Conservation (phyloP, 768 basidiomycete species). For the Boletus sensibilis region DNA sequence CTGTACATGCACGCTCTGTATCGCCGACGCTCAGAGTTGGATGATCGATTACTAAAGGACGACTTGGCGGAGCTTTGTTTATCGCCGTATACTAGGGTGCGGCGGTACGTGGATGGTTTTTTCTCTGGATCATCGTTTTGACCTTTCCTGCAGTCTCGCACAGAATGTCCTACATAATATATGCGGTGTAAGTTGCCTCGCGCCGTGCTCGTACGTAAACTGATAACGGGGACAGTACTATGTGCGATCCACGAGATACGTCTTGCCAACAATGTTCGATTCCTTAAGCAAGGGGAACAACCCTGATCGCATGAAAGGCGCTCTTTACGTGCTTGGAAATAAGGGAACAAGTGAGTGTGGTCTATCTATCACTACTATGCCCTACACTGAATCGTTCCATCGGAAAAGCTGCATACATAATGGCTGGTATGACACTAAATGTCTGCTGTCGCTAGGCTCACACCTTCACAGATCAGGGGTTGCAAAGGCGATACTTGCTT, state of each 20-base stretch:
- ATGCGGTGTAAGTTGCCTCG: constrained; percentile 50
- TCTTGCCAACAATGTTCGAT: constrained; percentile 58
- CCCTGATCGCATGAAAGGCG: constrained; percentile 94
- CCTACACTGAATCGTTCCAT: constrained; percentile 9
- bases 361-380: not conserved
- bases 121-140: not conserved
- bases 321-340: constrained; percentile 75
- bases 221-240: constrained; percentile 50
- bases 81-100: constrained; percentile 75
- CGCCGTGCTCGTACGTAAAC: not conserved
- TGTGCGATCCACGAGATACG: constrained; percentile 66
- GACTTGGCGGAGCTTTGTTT: constrained; percentile 74
- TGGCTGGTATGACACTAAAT: constrained; percentile 51
- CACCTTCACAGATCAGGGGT: constrained; percentile 47
- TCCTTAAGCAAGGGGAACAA: constrained; percentile 73
- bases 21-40: constrained; percentile 69
- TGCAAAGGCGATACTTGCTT: constrained; percentile 57
- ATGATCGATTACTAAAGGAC: constrained; percentile 58
- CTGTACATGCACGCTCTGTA: constrained; percentile 77
- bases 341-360: constrained; percentile 59
- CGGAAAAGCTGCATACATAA: constrained; percentile 59
- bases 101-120: constrained; percentile 50
- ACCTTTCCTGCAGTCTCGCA: constrained; percentile 49
- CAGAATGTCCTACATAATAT: constrained; percentile 65
- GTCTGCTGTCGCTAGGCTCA: constrained; percentile 8